Evolutionary conservation across 352 stramenopile genomes (phyloP).

Genomic region (Phytophthora chlamydospora): DNA sequence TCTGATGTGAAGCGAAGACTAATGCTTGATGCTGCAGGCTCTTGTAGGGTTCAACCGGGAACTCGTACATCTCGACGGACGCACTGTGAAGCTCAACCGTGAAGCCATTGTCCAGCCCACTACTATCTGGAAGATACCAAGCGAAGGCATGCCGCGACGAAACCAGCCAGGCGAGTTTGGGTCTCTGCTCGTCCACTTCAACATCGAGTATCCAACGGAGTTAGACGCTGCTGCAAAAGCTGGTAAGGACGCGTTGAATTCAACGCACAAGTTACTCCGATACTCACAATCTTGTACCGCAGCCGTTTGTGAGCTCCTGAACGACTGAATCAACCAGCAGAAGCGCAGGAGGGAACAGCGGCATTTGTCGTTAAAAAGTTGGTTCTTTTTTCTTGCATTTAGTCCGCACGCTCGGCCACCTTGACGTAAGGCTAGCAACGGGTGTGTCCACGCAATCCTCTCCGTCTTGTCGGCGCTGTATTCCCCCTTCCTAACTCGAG

Average conservation of each 20-base stretch:
- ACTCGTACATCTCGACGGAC: slow-evolving; percentile 91
- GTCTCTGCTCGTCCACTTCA: slow-evolving; percentile 93
- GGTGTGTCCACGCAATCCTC: slow-evolving; percentile 19
- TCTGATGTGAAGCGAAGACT: not conserved
- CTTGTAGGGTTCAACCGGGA: slow-evolving; percentile 90
- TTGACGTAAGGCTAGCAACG: slow-evolving; percentile 16
- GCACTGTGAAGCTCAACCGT: slow-evolving; percentile 77
- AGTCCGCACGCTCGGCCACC: slow-evolving; percentile 23
- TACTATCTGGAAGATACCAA: slow-evolving; percentile 81
- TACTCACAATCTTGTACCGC: too few relatives aligned
- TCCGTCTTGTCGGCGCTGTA: slow-evolving; percentile 13
- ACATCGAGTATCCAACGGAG: slow-evolving; percentile 90
- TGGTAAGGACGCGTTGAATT: slow-evolving; percentile 10
- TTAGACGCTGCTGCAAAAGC: slow-evolving; percentile 23
- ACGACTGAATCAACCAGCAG: slow-evolving; percentile 4
- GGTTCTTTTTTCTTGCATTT: slow-evolving; percentile 41
- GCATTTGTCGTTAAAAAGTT: slow-evolving; percentile 38
- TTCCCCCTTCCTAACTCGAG: slow-evolving; percentile 21
- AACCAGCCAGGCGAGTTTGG: slow-evolving; percentile 61
- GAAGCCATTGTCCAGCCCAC: slow-evolving; percentile 81
- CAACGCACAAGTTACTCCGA: not conserved
- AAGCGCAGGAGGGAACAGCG: slow-evolving; percentile 10
- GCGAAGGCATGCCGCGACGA: slow-evolving; percentile 93
- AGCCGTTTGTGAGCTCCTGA: slow-evolving; percentile 23
- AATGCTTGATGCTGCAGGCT: slow-evolving; percentile 37